Evolutionary conservation across 192 early-diverging fungal genomes (phyloP).

Genomic region (Backusella parvicylindrica): DNA sequence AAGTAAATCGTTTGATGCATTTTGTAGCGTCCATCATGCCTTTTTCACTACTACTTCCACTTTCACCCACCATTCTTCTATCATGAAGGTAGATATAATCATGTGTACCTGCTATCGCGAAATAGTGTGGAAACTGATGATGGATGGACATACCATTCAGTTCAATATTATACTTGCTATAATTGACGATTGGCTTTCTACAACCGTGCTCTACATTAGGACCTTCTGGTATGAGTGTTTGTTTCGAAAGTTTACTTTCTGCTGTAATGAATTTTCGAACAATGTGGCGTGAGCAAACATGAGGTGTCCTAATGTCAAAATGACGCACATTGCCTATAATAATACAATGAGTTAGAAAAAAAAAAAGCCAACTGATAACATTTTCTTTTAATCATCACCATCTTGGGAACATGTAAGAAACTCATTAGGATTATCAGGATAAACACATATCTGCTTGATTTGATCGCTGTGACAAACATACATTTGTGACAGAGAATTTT

Average conservation of each 20-base stretch:
- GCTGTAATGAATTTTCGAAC: conserved; percentile 7
- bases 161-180: conserved; percentile 39
- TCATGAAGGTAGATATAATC: conserved; percentile 41
- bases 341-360: background rate
- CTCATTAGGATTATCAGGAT: conserved; percentile 44
- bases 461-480: conserved; percentile 49
- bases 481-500: conserved; percentile 8
- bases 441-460: conserved; percentile 47
- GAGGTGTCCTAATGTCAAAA: conserved; percentile 53
- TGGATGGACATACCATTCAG: conserved; percentile 51
- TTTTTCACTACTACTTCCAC: background rate
- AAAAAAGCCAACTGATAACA: background rate
- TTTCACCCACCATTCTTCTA: conserved; percentile 35
- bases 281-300: conserved; percentile 18
- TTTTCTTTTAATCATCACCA: conserved; percentile 18
- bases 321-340: conserved; percentile 38
- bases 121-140: conserved; percentile 42
- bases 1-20: conserved; percentile 26
- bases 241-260: background rate
- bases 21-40: background rate
- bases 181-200: conserved; percentile 40
- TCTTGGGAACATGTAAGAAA: conserved; percentile 61
- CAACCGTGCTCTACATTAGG: conserved; percentile 15
- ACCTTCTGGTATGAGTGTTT: background rate
- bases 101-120: conserved; percentile 55